A percentile compares a stretch with the other conserved stretches of the same genome.
phyloP scores from a whole-genome alignment of 2,329 filamentous ascomycete genomes.

The Ophiocordyceps polyrhachis-furcata region DNA sequence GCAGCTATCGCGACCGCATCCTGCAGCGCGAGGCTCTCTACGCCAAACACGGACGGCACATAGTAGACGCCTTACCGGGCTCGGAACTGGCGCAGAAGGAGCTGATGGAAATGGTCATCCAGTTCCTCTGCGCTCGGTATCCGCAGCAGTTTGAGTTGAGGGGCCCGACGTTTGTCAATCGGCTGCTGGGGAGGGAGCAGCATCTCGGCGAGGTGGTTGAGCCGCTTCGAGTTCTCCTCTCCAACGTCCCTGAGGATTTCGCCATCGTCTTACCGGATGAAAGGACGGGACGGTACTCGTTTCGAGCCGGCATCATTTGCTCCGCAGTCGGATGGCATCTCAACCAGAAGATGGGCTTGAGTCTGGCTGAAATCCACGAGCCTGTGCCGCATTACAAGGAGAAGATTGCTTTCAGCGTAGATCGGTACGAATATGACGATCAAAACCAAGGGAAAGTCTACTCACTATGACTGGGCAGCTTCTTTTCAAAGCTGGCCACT shows the following conservation, averaged over 20 bases:
- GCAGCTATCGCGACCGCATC: constrained; percentile 48
- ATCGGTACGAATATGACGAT: constrained; percentile 36
- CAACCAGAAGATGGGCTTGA: constrained; percentile 51
- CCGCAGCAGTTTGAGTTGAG: constrained; percentile 53
- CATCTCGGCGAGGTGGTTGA: constrained; percentile 40
- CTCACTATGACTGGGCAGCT: no score
- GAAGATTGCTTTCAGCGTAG: constrained; percentile 79
- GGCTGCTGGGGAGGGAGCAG: constrained; percentile 43
- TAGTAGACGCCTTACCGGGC: constrained; percentile 53
- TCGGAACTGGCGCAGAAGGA: constrained; percentile 68
- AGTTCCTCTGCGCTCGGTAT: constrained; percentile 63
- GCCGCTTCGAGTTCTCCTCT: constrained; percentile 51
- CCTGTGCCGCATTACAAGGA: constrained; percentile 68
- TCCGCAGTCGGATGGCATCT: constrained; percentile 69
- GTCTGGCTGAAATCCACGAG: constrained; percentile 51
- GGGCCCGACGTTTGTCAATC: constrained; percentile 44
- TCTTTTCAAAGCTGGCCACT: constrained; percentile 59
- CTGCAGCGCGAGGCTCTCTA: constrained; percentile 49
- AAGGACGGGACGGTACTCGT: constrained; percentile 49
- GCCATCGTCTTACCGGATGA: constrained; percentile 57
- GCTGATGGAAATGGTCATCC: constrained; percentile 69
- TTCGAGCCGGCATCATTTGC: constrained; percentile 62
- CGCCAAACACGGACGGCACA: constrained; percentile 37
- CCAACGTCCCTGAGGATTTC: constrained; percentile 75
- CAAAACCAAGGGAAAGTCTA: no score